These are phyloP conservation scores for Theobroma grandiflorum DNA, from an alignment of 441 rosid species.

Conservation along the genomic window DNA sequence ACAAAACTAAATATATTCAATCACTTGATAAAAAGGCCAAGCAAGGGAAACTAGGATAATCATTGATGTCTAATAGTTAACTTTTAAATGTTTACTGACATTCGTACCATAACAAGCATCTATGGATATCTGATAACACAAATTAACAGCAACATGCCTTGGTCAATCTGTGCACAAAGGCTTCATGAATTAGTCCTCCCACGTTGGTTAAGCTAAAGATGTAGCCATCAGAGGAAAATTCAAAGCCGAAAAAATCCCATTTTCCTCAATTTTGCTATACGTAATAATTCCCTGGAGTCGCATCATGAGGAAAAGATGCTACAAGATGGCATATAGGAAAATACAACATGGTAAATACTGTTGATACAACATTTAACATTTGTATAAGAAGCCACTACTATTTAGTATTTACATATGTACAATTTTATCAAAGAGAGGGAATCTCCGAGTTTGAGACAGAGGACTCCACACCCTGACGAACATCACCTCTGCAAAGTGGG, in stretches of 20 bases:
- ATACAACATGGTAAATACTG: neutral
- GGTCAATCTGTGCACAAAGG: neutral
- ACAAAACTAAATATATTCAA: too few species aligned
- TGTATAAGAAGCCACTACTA: constrained; percentile 22
- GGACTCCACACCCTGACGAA: constrained; percentile 45
- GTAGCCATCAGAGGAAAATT: neutral
- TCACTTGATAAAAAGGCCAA: neutral
- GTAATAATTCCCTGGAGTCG: neutral
- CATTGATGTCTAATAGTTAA: too few species aligned
- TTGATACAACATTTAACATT: neutral
- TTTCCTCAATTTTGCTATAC: neutral
- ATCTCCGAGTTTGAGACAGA: constrained; percentile 41
- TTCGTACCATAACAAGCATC: neutral
- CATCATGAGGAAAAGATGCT: constrained; percentile 20
- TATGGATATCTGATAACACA: neutral
- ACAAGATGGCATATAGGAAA: neutral
- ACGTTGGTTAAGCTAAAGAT: neutral
- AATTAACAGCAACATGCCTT: neutral
- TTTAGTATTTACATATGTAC: constrained; percentile 35
- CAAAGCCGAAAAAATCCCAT: constrained; percentile 4
- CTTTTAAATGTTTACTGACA: neutral
- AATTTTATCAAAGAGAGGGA: constrained; percentile 36
- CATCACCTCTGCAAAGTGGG: constrained; percentile 78
- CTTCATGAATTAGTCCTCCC: neutral
- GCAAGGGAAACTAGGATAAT: neutral